Percentiles rank a stretch among this genome's conserved stretches.
Evolutionary conservation across 2,329 filamentous ascomycete genomes (phyloP).

Genomic region (Colletotrichum incanum): DNA sequence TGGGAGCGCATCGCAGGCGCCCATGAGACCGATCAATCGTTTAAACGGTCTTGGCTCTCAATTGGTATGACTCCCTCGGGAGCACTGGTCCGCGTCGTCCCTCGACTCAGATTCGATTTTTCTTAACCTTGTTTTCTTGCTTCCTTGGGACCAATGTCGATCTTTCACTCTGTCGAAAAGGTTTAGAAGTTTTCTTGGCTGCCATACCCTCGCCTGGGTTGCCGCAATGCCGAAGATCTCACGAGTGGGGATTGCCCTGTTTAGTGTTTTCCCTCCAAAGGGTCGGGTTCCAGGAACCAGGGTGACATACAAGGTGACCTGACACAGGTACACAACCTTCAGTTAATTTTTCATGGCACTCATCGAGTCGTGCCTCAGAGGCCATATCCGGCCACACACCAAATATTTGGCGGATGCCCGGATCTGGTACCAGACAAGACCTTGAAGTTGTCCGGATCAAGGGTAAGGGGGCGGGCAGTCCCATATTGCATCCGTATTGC

Average conservation of each 20-base stretch:
- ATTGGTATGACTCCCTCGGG: not conserved
- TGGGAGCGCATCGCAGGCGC: not conserved
- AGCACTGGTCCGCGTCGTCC: not conserved
- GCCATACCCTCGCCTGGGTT: not conserved
- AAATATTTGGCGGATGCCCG: not conserved
- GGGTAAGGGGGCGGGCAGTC: conserved; percentile 7
- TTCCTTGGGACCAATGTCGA: not conserved
- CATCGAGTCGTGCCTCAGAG: conserved; percentile 30
- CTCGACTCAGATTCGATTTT: not conserved
- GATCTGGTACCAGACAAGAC: conserved; percentile 1
- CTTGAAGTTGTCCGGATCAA: conserved; percentile 10
- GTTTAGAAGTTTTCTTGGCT: conserved; percentile 16
- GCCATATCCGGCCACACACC: not conserved
- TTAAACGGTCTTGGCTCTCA: conserved; percentile 12
- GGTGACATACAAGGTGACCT: not conserved
- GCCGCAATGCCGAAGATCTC: conserved; percentile 13
- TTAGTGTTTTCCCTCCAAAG: not conserved
- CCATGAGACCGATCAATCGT: not conserved
- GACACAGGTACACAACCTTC: conserved; percentile 5
- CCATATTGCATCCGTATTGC: conserved; percentile 12
- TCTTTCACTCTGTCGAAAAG: conserved; percentile 2
- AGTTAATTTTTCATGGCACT: conserved; percentile 8
- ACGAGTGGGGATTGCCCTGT: conserved; percentile 14
- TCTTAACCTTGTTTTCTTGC: not conserved
- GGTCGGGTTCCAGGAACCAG: not conserved